Conservation (phyloP, 164 flowering plant genomes). For the Buxus sempervirens region DNA sequence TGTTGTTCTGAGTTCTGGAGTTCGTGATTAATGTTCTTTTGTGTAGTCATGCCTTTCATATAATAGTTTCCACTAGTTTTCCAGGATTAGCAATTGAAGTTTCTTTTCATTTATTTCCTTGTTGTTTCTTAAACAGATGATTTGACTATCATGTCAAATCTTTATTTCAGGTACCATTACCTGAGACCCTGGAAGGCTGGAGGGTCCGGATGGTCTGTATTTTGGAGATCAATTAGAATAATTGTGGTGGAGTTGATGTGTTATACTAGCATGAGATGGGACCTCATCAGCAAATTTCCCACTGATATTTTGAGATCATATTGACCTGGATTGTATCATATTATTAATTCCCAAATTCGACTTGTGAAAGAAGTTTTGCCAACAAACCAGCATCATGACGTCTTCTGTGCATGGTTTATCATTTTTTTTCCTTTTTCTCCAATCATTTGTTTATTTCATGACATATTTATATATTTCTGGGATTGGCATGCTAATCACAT, state of each 20-base stretch:
- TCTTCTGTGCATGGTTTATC: slow-evolving; percentile 18
- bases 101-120: neutral
- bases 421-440: neutral
- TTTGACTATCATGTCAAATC: neutral
- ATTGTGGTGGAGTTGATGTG: neutral
- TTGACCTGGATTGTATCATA: slow-evolving; percentile 3
- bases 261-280: neutral
- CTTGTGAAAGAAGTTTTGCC: slow-evolving; percentile 1
- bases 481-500: neutral
- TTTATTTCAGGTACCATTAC: neutral
- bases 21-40: too few relatives aligned
- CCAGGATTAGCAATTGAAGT: neutral
- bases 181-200: neutral
- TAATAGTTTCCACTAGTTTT: too few relatives aligned
- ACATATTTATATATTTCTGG: too few relatives aligned
- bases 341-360: neutral
- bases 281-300: neutral
- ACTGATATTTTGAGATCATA: neutral
- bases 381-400: slow-evolving; percentile 12
- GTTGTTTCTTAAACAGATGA: neutral
- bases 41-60: neutral
- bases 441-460: neutral
- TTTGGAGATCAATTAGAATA: neutral
- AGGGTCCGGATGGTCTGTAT: neutral
- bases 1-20: too few relatives aligned